Base-by-base conservation (phyloP, 1,284 basidiomycete species). In the Fomitopsis pinicola region DNA sequence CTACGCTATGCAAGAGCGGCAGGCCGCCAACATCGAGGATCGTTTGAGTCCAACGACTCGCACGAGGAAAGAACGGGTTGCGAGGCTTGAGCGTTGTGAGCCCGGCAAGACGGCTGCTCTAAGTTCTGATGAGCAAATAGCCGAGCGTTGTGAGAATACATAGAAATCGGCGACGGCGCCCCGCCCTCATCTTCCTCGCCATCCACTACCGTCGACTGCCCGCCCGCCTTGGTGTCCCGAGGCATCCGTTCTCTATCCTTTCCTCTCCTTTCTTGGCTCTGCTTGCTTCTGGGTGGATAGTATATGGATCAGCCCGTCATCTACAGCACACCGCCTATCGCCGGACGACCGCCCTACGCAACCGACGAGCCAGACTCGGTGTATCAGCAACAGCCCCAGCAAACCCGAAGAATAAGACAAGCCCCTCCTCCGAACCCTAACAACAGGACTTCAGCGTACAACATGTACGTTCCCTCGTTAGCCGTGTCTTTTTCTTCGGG, bases 311-410 rank as follows among this genome's bases (percentile, higher is more conserved):
- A 68, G 60, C 68, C 72, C 42, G 70, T 70, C 62, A 68, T 69
- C 64, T 73, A 75, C 60, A 66, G 67, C 67, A 71, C 67, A 56
- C 71, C 82, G 40, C 80, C 84, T 63, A 77, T 85, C 64, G 83
- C 85, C 69, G 85, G 82, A 66, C 80, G 78, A 76, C 86, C 87
- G 45, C 85, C 87, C 53, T 89, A 83, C 71, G 87, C 85, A 46
- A 88, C 86, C 45, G 84, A 89, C 75, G 79, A 84, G 69, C 83
- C 84, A 26, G 86, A 88, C 72, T 80, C 82, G 42, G 74, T 80
- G 65, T 89, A 84, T 70, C 78, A 82, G 63, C 69, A 74, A 50
- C 69, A 73, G 55, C 69, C 73, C 69, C 78, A 63, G 64, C 79
- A 64, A 67, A 77, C 72, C 72, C 78, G 67, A 64, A 70, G 71